Evolutionary conservation across 768 basidiomycete species (phyloP), one percentile per base, ranked within the genome.

Genomic region (Lentinula boryana): DNA sequence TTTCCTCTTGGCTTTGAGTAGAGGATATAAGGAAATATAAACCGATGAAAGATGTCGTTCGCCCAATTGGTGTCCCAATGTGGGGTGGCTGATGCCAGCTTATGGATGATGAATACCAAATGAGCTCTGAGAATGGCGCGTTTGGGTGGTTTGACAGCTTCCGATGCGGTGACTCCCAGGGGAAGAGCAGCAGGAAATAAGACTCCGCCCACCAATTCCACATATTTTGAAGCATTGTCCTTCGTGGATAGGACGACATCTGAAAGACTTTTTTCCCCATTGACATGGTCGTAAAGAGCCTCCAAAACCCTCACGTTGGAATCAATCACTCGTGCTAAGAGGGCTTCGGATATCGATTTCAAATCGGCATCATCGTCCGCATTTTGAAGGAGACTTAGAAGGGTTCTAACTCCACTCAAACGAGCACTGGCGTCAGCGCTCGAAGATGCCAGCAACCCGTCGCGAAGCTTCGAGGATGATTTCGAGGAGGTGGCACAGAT

Each of bases 1-100:
- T 84, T 86, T 62, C 87, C 81, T 55, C 86, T 80, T 2, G 87
- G 72, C 67, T 89, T 92, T 6, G 90, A 87, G 65, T 84, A 87
- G 15, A 95, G 70, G 48, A 95, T 73, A 67, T 84, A 84, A 0
- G 93, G 89, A 68, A 93, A 89, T 58, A 95, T 71, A 1, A 87
- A 68, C 35, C 75, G 72, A 63, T 83, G 75, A 62, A 84, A 82
- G 27, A 80, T 69, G 32, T 73, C 69, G 27, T 71, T 74, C 63
- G 68, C 60, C 1, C 65, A 63, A 1, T 66, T 61, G 1, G 64
- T 21, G n/a, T 74, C 70, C 1, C 66, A 66, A 3, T 66, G 5
- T 23, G 38, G 32, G 10, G 36, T 40, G 18, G 48, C 35, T 13
- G 62, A 5, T 63, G 62, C 63, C 69, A 74, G 60, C 90, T 78